phyloP scores from a whole-genome alignment of 805 yeast species.

The Zygoascus tannicola region DNA sequence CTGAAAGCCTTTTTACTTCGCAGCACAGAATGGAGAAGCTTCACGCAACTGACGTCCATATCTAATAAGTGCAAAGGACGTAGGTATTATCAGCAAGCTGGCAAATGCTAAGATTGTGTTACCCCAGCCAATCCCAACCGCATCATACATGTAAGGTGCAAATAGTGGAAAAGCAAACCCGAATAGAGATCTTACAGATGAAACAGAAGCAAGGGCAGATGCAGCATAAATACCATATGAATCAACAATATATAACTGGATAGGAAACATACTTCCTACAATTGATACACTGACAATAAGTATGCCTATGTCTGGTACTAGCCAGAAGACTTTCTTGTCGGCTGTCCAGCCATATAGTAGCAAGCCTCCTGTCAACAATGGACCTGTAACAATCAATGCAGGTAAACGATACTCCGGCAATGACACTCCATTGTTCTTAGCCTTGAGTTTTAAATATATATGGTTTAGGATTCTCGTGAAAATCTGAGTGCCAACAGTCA shows the following conservation, averaged over 20 bases:
- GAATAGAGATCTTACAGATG: slow-evolving; percentile 52
- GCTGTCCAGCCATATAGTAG: slow-evolving; percentile 71
- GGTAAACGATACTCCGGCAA: slow-evolving; percentile 57
- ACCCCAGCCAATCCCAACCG: slow-evolving; percentile 62
- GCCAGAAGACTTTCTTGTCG: slow-evolving; percentile 46
- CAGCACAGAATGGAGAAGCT: slow-evolving; percentile 33
- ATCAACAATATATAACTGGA: slow-evolving; percentile 59
- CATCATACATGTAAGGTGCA: slow-evolving; percentile 46
- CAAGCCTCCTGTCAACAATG: slow-evolving; percentile 49
- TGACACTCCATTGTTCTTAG: slow-evolving; percentile 40
- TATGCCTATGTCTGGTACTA: slow-evolving; percentile 57
- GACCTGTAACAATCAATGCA: slow-evolving; percentile 41
- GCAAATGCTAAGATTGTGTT: slow-evolving; percentile 50
- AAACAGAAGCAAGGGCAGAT: slow-evolving; percentile 55
- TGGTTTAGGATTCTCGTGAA: slow-evolving; percentile 38
- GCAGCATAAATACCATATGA: slow-evolving; percentile 61
- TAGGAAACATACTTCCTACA: slow-evolving; percentile 51
- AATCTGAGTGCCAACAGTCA: slow-evolving; percentile 38
- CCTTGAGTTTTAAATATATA: slow-evolving; percentile 32
- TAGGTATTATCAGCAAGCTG: slow-evolving; percentile 45
- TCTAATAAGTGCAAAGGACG: slow-evolving; percentile 45
- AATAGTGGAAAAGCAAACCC: slow-evolving; percentile 65
- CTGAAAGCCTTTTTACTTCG: no score
- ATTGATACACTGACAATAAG: slow-evolving; percentile 48
- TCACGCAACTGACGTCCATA: slow-evolving; percentile 47